Conservation (phyloP, 2,329 filamentous ascomycete species). For the Arachnopeziza araneosa region DNA sequence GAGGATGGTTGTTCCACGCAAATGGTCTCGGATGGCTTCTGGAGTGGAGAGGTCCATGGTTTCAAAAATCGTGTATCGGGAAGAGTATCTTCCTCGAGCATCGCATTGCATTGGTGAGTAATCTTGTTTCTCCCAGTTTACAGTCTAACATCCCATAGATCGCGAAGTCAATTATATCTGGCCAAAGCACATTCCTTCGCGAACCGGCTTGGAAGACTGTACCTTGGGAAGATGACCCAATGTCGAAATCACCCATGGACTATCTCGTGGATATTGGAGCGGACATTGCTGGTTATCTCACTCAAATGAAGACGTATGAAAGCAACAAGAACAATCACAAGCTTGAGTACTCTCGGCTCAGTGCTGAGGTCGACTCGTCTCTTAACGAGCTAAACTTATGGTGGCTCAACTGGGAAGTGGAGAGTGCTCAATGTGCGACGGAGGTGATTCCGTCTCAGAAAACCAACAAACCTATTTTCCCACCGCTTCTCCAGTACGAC, state of each 20-base stretch:
- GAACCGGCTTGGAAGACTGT: constrained; percentile 11
- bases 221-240: constrained; percentile 14
- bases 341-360: too few relatives aligned
- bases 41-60: constrained; percentile 10
- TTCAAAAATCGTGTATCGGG: constrained; percentile 3
- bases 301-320: background rate
- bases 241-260: constrained; percentile 10
- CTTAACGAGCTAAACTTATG: too few relatives aligned
- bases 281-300: constrained; percentile 4
- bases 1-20: constrained; percentile 7
- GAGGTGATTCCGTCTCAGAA: too few relatives aligned
- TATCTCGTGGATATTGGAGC: constrained; percentile 12
- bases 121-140: background rate
- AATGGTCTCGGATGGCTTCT: constrained; percentile 10
- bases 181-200: too few relatives aligned
- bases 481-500: too few relatives aligned
- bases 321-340: too few relatives aligned
- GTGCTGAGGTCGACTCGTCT: too few relatives aligned
- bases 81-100: constrained; percentile 12
- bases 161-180: too few relatives aligned
- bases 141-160: too few relatives aligned
- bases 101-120: constrained; percentile 8
- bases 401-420: too few relatives aligned
- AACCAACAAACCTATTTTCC: too few relatives aligned
- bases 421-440: too few relatives aligned